These are phyloP conservation scores for Nepenthes alata DNA, from an alignment of 179 eudicot genomes.

Conservation along the genomic window DNA sequence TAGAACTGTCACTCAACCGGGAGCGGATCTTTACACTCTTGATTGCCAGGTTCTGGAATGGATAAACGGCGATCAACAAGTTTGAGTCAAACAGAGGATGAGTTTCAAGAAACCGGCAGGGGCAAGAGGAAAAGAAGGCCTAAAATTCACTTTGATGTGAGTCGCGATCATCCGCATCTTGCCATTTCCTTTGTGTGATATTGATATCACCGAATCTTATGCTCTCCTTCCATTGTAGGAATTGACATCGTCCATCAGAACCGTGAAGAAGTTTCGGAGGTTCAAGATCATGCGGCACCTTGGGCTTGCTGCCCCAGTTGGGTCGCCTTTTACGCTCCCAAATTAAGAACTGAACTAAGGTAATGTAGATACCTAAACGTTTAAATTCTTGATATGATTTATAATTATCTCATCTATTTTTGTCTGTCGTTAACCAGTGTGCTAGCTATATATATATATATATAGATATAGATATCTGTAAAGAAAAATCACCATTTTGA, in stretches of 20 bases:
- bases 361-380: too few relatives aligned
- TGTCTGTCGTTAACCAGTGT: too few relatives aligned
- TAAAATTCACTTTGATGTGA: constrained; percentile 39
- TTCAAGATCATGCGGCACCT: constrained; percentile 34
- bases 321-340: constrained; percentile 26
- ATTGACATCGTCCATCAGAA: constrained; percentile 7
- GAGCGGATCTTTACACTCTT: not conserved
- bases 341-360: not conserved
- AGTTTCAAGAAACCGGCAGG: constrained; percentile 16
- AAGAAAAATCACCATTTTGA: too few relatives aligned
- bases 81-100: constrained; percentile 24
- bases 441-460: too few relatives aligned
- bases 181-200: not conserved
- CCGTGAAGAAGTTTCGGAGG: constrained; percentile 23
- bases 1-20: not conserved
- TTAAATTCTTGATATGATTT: too few relatives aligned
- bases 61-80: constrained; percentile 18
- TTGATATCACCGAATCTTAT: not conserved
- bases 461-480: too few relatives aligned
- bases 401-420: too few relatives aligned
- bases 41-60: constrained; percentile 6
- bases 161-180: constrained; percentile 3
- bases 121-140: constrained; percentile 31
- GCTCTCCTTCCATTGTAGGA: constrained; percentile 14
- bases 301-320: constrained; percentile 40